Evolutionary conservation across 257 asterid species (phyloP).

Genomic region (Solanum medicagineum): DNA sequence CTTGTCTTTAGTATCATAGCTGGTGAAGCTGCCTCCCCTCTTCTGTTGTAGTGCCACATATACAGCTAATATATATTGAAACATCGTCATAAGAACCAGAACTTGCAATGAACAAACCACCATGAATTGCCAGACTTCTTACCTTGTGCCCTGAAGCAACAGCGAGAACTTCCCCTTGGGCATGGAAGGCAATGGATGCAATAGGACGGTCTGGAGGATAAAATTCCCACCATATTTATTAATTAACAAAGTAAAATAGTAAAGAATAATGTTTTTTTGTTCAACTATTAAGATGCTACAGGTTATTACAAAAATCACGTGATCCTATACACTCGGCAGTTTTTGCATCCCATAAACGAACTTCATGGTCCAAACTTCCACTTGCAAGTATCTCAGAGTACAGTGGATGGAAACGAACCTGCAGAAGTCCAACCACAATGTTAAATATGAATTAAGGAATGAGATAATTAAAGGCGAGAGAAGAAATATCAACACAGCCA

Average conservation of each 20-base stretch:
- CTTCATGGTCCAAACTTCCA: conserved; percentile 98
- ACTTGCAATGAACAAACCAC: neutral
- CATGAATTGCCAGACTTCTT: conserved; percentile 2
- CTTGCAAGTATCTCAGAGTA: conserved; percentile 80
- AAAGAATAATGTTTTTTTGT: neutral
- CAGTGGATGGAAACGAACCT: conserved; percentile 97
- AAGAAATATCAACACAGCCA: conserved; percentile 8
- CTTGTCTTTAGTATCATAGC: conserved; percentile 77
- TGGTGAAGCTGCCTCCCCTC: conserved; percentile 79
- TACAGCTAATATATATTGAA: conserved; percentile 52
- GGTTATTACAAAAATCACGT: conserved; percentile 76
- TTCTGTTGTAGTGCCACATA: conserved; percentile 82
- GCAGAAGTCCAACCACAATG: conserved; percentile 19
- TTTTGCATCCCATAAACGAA: conserved; percentile 85
- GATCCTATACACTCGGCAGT: conserved; percentile 88
- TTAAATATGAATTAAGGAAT: conserved; percentile 6
- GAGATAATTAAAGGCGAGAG: neutral
- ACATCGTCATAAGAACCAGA: conserved; percentile 9
- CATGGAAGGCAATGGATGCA: conserved; percentile 97
- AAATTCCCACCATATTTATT: conserved; percentile 1
- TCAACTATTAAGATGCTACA: conserved; percentile 2
- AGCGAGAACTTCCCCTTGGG: conserved; percentile 89
- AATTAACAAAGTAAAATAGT: neutral
- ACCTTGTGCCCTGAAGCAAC: conserved; percentile 99
- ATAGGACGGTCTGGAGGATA: conserved; percentile 77